Conservation (phyloP, 768 basidiomycete species). For the Pulveroboletus sp. region DNA sequence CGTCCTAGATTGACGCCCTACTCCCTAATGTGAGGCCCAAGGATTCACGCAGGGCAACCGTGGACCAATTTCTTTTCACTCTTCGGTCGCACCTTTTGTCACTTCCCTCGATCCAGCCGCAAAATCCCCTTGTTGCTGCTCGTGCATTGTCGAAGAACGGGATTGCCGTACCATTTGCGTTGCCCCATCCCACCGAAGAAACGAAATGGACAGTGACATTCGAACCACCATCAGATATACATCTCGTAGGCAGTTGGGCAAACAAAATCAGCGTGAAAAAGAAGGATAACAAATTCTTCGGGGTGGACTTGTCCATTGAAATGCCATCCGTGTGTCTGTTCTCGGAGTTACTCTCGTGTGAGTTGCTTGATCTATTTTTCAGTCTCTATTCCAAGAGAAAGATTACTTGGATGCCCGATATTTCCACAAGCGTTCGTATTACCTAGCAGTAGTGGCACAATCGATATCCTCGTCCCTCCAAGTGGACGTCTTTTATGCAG, state of each 20-base stretch:
- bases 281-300: constrained; percentile 59
- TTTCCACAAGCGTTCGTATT: constrained; percentile 90
- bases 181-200: constrained; percentile 68
- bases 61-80: constrained; percentile 64
- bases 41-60: constrained; percentile 45
- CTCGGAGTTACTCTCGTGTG: background rate
- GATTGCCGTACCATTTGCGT: constrained; percentile 62
- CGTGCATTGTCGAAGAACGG: constrained; percentile 47
- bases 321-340: constrained; percentile 70
- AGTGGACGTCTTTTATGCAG: constrained; percentile 60
- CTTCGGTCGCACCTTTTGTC: constrained; percentile 63
- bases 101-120: constrained; percentile 51
- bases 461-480: constrained; percentile 45
- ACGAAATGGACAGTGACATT: constrained; percentile 88
- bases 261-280: constrained; percentile 70
- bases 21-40: constrained; percentile 70
- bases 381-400: constrained; percentile 91
- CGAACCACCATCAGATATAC: constrained; percentile 69
- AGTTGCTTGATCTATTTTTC: background rate
- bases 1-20: constrained; percentile 66
- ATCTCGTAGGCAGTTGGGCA: constrained; percentile 83
- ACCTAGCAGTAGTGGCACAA: constrained; percentile 73
- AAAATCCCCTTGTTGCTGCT: constrained; percentile 65
- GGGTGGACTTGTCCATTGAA: constrained; percentile 77
- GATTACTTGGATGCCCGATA: constrained; percentile 86